Evolutionary conservation across 805 yeast genomes (phyloP), one percentile per base, ranked within the genome.

Genomic region (Kuraishia hungarica): DNA sequence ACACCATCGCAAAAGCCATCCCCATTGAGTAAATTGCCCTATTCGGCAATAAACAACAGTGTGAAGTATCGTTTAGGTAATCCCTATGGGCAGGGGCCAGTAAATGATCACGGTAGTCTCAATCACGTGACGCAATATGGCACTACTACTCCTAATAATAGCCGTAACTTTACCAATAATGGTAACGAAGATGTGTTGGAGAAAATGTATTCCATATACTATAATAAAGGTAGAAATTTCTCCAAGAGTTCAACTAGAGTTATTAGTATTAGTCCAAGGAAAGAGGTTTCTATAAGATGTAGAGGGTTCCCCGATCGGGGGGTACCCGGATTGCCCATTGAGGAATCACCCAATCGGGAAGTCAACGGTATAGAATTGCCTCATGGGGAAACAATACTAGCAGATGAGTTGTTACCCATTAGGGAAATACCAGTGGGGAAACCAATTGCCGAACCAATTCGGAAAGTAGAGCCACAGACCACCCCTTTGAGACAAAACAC

Each of bases 171-270:
- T 15, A 35, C 43, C 17, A 35, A 35, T 13, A 35, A 17, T 13
- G 29, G 29, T 26, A 26, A 26, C 10, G 51, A 23, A 49, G 51
- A 51, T 23, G 28, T 29, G 13, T 21, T 51, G 17, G 48, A 51
- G 11, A 22, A 46, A n/a, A 39, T 51, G 24, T 51, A 51, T 29
- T 51, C 53, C 19, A 20, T 51, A 19, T 51, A 51, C 29, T 51
- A 51, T 20, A 51, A 51, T 39, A 46, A 46, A 5, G 53, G 53
- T n/a, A 23, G 53, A 20, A 39, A 35, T 17, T 51, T 51, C 21
- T 51, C 53, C 21, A 43, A 51, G 29, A 47, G 21, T 47, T n/a
- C 50, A 3, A 13, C 26, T 15, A 11, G 50, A 23, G 50, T 47
- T 15, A 13, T 35, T 17, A 35, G 43, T 17, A 35, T 13, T 35